phyloP scores from a whole-genome alignment of 169 alveolate species.

The Toxoplasma gondii region DNA sequence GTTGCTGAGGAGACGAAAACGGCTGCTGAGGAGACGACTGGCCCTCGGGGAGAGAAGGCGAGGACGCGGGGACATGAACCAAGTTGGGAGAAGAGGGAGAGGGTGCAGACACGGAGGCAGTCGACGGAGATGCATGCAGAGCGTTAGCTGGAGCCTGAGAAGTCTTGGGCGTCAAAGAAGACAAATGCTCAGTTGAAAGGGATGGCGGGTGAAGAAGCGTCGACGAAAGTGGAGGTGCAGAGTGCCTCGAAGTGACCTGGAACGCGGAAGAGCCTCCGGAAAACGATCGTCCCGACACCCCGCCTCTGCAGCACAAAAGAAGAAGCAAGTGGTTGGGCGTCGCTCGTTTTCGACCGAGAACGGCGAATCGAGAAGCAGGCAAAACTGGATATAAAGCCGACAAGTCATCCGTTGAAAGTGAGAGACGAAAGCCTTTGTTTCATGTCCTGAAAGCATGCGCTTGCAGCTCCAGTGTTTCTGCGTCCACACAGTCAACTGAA shows the following conservation, averaged over 20 bases:
- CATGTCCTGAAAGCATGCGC: no score
- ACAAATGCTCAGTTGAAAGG: neutral
- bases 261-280: neutral
- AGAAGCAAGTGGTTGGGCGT: neutral
- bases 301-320: neutral
- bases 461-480: no score
- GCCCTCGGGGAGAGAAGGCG: neutral
- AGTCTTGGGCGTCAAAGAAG: neutral
- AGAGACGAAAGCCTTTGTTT: no score
- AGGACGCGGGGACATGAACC: neutral
- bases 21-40: neutral
- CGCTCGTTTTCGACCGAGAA: no score
- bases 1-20: neutral
- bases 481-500: no score
- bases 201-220: neutral
- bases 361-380: no score
- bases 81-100: neutral
- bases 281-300: neutral
- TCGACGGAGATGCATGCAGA: neutral
- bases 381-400: no score
- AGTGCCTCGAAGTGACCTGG: neutral
- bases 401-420: no score
- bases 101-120: neutral
- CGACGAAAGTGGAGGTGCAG: neutral
- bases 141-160: neutral